These are phyloP conservation scores for Helenozyma baotianmanensis DNA, from an alignment of 805 yeast species.

Conservation along the genomic window DNA sequence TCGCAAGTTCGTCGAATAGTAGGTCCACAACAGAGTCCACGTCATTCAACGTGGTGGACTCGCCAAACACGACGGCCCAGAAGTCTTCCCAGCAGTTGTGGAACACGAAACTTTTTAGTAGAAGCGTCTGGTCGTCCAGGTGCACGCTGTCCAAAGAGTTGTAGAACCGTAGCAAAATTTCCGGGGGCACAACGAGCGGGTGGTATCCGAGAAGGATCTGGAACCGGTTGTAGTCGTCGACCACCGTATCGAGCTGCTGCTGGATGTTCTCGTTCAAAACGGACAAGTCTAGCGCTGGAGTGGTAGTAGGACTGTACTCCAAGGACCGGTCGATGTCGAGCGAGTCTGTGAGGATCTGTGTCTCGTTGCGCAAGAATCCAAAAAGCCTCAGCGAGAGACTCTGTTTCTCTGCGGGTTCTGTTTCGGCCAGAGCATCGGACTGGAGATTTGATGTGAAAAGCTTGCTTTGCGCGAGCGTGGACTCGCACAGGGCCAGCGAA, in stretches of 20 bases:
- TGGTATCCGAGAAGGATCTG: slow-evolving; percentile 26
- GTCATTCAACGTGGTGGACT: slow-evolving; percentile 28
- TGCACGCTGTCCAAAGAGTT: slow-evolving; percentile 12
- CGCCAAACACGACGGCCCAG: slow-evolving; percentile 27
- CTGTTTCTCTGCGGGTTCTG: too few species aligned
- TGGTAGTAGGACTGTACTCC: not conserved
- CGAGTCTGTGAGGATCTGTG: slow-evolving; percentile 6
- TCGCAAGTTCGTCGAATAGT: slow-evolving; percentile 16
- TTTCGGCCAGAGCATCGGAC: too few species aligned
- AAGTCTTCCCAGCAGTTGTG: slow-evolving; percentile 27
- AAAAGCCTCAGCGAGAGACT: slow-evolving; percentile 1
- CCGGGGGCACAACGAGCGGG: slow-evolving; percentile 28
- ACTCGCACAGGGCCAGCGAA: too few species aligned
- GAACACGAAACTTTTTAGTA: slow-evolving; percentile 25
- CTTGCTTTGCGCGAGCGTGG: too few species aligned
- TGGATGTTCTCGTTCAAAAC: slow-evolving; percentile 3
- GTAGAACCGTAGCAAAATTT: slow-evolving; percentile 19
- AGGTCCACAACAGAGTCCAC: slow-evolving; percentile 34
- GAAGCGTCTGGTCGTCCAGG: slow-evolving; percentile 16
- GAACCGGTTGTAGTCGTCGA: slow-evolving; percentile 29
- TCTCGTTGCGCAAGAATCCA: slow-evolving; percentile 8
- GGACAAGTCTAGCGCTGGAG: slow-evolving; percentile 1
- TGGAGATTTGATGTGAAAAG: too few species aligned
- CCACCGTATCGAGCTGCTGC: slow-evolving; percentile 16
- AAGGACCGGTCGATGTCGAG: slow-evolving; percentile 4